Evolutionary conservation across 805 yeast genomes (phyloP).

Genomic region (Saccharomyces kudriavzevii): DNA sequence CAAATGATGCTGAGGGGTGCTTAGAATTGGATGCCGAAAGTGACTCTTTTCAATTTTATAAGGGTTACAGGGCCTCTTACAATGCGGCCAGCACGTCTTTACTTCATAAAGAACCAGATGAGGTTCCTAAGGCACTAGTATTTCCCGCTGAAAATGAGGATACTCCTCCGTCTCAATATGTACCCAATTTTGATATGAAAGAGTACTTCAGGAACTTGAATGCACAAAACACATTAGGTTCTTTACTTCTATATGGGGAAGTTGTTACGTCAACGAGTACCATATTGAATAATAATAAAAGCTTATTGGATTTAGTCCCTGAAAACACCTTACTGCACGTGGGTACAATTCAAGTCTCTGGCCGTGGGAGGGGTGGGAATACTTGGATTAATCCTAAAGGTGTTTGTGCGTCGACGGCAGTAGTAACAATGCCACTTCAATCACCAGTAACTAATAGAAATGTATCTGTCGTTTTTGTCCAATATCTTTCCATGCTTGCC

Average conservation of each 20-base stretch:
- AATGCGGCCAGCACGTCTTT: slow-evolving; percentile 7
- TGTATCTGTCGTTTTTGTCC: slow-evolving; percentile 71
- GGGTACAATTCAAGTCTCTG: slow-evolving; percentile 81
- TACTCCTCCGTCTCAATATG: slow-evolving; percentile 43
- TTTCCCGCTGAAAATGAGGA: slow-evolving; percentile 34
- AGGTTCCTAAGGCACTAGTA: slow-evolving; percentile 46
- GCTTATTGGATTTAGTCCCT: slow-evolving; percentile 44
- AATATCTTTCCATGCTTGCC: slow-evolving; percentile 78
- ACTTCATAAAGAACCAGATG: slow-evolving; percentile 43
- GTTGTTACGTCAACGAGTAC: slow-evolving; percentile 84
- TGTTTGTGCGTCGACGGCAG: slow-evolving; percentile 72
- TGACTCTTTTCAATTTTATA: slow-evolving; percentile 15
- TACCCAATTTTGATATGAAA: slow-evolving; percentile 67
- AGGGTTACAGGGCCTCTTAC: slow-evolving; percentile 13
- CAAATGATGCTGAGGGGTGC: slow-evolving; percentile 36
- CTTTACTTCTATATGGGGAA: slow-evolving; percentile 67
- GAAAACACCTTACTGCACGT: slow-evolving; percentile 30
- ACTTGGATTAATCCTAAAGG: slow-evolving; percentile 95
- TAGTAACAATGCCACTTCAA: slow-evolving; percentile 42
- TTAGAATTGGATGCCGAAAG: slow-evolving; percentile 35
- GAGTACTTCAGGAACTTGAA: slow-evolving; percentile 40
- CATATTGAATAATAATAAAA: slow-evolving; percentile 64
- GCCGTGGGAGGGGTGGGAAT: slow-evolving; percentile 91
- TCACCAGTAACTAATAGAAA: slow-evolving; percentile 40
- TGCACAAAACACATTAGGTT: slow-evolving; percentile 44